phyloP scores from a whole-genome alignment of 176 grass and related monocot genomes.

The Aechmea fasciata region DNA sequence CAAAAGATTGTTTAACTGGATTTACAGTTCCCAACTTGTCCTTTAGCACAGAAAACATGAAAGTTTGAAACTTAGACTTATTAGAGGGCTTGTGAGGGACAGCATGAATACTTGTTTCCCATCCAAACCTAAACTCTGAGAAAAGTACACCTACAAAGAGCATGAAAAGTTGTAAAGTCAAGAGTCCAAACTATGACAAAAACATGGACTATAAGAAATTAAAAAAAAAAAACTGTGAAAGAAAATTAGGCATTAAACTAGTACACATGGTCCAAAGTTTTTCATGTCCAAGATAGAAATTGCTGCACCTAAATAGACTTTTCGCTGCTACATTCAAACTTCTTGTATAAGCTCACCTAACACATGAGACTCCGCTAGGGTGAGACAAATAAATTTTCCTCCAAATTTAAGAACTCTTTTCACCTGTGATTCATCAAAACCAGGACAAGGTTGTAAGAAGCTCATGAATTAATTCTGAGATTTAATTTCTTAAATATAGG shows the following conservation, averaged over 20 bases:
- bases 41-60: conserved; percentile 77
- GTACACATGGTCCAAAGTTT: conserved; percentile 8
- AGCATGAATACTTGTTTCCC: conserved; percentile 63
- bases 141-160: conserved; percentile 61
- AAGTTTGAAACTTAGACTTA: conserved; percentile 78
- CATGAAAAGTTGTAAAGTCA: not conserved
- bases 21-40: conserved; percentile 35
- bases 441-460: not conserved
- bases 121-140: conserved; percentile 91
- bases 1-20: conserved; percentile 43
- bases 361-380: conserved; percentile 92
- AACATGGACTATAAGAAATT: not conserved
- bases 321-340: not conserved
- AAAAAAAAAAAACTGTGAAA: conserved; percentile 5
- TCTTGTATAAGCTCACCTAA: conserved; percentile 42
- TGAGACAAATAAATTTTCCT: conserved; percentile 82
- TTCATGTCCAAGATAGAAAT: conserved; percentile 13
- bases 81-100: conserved; percentile 48
- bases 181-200: not conserved
- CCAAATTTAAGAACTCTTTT: conserved; percentile 82
- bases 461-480: not conserved
- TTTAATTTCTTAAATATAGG: not conserved
- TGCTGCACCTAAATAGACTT: not conserved
- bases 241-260: conserved; percentile 3
- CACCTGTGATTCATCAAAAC: conserved; percentile 21